A percentile compares a stretch with the other conserved stretches of the same genome.
Conservation (phyloP, 2,329 filamentous ascomycete genomes). For the Leptographium radiaticola region DNA sequence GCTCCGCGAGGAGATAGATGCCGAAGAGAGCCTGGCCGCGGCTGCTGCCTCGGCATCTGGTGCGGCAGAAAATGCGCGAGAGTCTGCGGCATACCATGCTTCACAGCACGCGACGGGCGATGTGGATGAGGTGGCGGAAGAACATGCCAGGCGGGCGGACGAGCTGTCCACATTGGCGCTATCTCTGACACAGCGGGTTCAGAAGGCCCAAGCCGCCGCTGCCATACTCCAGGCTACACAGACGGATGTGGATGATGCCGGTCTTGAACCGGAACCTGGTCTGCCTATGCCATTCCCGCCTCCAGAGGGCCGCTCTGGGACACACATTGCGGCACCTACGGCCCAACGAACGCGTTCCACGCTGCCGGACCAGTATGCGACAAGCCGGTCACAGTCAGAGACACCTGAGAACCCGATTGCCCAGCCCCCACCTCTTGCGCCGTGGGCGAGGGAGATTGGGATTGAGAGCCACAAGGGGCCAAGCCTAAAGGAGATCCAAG, state of each 20-base stretch:
- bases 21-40: conserved; percentile 24
- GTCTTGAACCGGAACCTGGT: conserved; percentile 41
- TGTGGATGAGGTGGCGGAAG: conserved; percentile 3
- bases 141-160: neutral
- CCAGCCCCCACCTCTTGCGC: conserved; percentile 62
- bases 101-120: conserved; percentile 4
- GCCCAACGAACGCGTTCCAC: conserved; percentile 77
- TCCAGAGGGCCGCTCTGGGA: conserved; percentile 56
- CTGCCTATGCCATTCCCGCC: conserved; percentile 66
- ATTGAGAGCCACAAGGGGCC: conserved; percentile 63
- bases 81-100: neutral
- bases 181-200: conserved; percentile 72
- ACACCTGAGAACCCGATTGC: conserved; percentile 45
- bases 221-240: conserved; percentile 45
- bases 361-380: conserved; percentile 57
- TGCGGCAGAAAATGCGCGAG: neutral
- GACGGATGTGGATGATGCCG: conserved; percentile 18
- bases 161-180: conserved; percentile 28
- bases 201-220: conserved; percentile 51
- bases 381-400: conserved; percentile 57
- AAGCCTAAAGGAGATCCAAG: conserved; percentile 92
- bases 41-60: conserved; percentile 8
- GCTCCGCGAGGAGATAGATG: conserved; percentile 59
- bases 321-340: conserved; percentile 76
- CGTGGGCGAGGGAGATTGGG: conserved; percentile 84